A percentile compares a stretch with the other conserved stretches of the same genome.
These are phyloP conservation scores for Maudiozyma barnettii DNA, from an alignment of 805 yeast genomes.

Conservation along the genomic window DNA sequence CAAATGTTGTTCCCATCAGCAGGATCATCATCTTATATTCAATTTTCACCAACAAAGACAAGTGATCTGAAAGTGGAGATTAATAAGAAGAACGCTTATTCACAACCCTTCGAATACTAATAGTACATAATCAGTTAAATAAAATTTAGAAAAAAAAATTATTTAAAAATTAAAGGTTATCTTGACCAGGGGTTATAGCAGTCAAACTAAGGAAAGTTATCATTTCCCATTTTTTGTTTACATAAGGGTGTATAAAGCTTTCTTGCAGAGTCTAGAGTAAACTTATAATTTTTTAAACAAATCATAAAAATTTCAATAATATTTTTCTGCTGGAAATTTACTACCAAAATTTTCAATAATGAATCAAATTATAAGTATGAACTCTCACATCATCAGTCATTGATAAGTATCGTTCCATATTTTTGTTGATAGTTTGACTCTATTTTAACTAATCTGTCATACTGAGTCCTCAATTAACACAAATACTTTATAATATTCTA, in stretches of 20 bases:
- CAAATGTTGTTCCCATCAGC: conserved; percentile 1
- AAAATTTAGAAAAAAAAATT: background rate
- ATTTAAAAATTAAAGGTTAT: background rate
- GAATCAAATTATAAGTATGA: no score
- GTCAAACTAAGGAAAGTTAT: no score
- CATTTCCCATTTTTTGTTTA: background rate
- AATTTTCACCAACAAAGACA: conserved; percentile 22
- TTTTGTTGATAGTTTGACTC: no score
- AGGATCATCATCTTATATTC: conserved; percentile 6
- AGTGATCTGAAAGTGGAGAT: conserved; percentile 13
- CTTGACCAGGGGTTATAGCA: no score
- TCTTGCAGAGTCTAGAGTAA: background rate
- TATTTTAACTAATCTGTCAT: no score
- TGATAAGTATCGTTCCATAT: no score
- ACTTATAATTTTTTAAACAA: background rate
- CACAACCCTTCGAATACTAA: conserved; percentile 24
- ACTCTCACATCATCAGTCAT: no score
- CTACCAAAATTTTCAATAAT: no score
- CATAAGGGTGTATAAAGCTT: background rate
- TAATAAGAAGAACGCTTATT: conserved; percentile 23
- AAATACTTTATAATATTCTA: no score
- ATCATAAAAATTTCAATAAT: background rate
- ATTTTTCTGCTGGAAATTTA: no score
- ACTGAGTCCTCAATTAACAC: no score
- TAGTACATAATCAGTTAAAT: background rate